phyloP scores from a whole-genome alignment of 352 stramenopile species.

The Globisporangium solare region DNA sequence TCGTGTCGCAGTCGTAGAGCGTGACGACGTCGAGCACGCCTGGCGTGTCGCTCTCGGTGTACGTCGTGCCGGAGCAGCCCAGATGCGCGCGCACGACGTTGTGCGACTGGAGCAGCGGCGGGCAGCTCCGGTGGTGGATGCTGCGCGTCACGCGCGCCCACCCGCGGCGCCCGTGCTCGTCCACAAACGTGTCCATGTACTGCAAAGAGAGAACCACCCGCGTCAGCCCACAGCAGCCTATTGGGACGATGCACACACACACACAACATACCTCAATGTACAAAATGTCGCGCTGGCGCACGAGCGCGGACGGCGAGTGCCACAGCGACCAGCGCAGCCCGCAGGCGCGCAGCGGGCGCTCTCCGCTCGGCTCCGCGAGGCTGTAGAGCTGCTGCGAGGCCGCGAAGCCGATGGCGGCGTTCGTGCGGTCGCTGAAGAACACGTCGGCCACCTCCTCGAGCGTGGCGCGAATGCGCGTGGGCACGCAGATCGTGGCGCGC shows the following conservation, averaged over 20 bases:
- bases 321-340: slow-evolving; percentile 62
- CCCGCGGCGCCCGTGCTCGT: slow-evolving; percentile 44
- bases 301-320: slow-evolving; percentile 54
- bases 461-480: slow-evolving; percentile 41
- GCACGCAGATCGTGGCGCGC: slow-evolving; percentile 42
- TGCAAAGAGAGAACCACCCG: slow-evolving; percentile 2
- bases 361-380: slow-evolving; percentile 33
- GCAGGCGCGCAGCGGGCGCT: slow-evolving; percentile 48
- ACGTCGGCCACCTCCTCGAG: slow-evolving; percentile 53
- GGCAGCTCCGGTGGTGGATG: slow-evolving; percentile 59
- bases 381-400: slow-evolving; percentile 58
- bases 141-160: slow-evolving; percentile 64
- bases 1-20: slow-evolving; percentile 59
- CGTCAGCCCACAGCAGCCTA: not conserved
- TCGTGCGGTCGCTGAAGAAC: slow-evolving; percentile 54
- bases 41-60: slow-evolving; percentile 49
- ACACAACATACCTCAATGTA: slow-evolving; percentile 39
- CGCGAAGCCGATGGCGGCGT: slow-evolving; percentile 54
- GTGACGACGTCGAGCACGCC: slow-evolving; percentile 48
- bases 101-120: slow-evolving; percentile 42
- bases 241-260: not conserved
- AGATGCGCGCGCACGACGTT: slow-evolving; percentile 50
- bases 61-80: slow-evolving; percentile 55
- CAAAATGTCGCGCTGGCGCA: slow-evolving; percentile 49
- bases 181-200: slow-evolving; percentile 62